Evolutionary conservation across 1,284 basidiomycete species (phyloP), one percentile per base, ranked within the genome.

Genomic region (Cerioporus squamosus): DNA sequence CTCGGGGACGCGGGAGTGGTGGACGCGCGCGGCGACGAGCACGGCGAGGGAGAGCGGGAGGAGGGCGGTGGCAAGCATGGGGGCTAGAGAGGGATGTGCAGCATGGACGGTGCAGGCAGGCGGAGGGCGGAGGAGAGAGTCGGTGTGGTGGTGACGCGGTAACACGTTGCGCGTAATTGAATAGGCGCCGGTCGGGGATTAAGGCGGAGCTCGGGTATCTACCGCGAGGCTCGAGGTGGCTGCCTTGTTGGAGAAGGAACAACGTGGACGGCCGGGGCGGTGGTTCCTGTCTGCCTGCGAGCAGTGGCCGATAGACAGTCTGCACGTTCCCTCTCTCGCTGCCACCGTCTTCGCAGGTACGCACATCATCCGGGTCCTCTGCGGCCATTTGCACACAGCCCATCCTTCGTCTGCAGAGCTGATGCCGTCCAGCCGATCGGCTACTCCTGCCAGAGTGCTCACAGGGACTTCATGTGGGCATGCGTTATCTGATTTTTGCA

Each of bases 1-100:
- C 65, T 94, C 87, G 33, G 90, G 89, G 38, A 72, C 66, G 46
- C 90, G 80, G 1, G 88, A 86, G 68, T 89, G 84, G 50, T 88
- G 75, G 15, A 86, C 62, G 44, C 84, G 80, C 2, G 85, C 79
- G 2, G 70, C 54, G 42, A 71, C 67, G 36, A 75, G 62, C 17
- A 59, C 55, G 42, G 57, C 52, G 49, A 65, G 46, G 33, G 66
- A 63, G 23, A 68, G 55, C 26, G 65, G 64, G 22, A 71, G 45
- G 51, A 70, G 54, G 9, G 64, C 26, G 51, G 61, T 51, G 42
- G 52, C 31, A 23, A 60, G 57, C 56, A 65, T 60, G 48, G 62
- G 20, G 44, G 33, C 33, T 38, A 42, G 22, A 44, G 15, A 18
- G 38, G 45, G 40, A 51, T 51, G 50, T 15, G 47, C 42, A 43